Evolutionary conservation across 2,329 filamentous ascomycete genomes (phyloP), one percentile per base, ranked within the genome.

Genomic region (Pyrenochaeta sp.): DNA sequence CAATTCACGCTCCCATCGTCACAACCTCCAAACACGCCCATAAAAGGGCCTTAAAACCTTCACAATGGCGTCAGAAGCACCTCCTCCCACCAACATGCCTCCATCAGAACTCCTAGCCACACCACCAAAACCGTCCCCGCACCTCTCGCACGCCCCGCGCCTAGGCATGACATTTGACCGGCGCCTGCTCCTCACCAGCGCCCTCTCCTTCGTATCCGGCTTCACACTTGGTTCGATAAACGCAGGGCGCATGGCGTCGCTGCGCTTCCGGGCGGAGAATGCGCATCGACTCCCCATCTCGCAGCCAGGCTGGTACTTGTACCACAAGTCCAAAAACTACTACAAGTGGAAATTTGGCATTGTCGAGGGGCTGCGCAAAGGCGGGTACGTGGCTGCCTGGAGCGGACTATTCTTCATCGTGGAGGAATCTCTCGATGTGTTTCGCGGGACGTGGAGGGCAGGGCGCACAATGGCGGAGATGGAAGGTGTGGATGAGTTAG

Each of bases 271-370:
- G 49, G 95, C 95, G 55, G 95, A 99, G 78, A 96, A 99, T 72
- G 92, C 95, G 1, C 95, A 99, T 81, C 90, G 94, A 62, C 87
- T 97, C 58, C 95, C 95, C 17, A 87, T 86, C 3, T 88, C 88
- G 1, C 88, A 91, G 21, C 86, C 88, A 2, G 94, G 92, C 15
- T 99, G 95, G 95, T 99, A 94, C 73, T 85, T 98, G n/a, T 99
- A 99, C 77, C 94, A 98, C 81, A 97, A 97, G 78, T 91, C 87
- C 73, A 98, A 98, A 77, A 98, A 97, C 77, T 98, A 99, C 79
- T 87, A 92, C 67, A 85, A 90, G 45, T 88, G 91, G 67, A 83
- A 90, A 18, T 90, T 90, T 5, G 94, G 90, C 0, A 79, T 96
- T 15, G 86, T 86, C 46, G 92, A 96, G 68, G 95, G 92, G 0